phyloP scores from a whole-genome alignment of 768 basidiomycete genomes.

The Amanita pallidorosea region DNA sequence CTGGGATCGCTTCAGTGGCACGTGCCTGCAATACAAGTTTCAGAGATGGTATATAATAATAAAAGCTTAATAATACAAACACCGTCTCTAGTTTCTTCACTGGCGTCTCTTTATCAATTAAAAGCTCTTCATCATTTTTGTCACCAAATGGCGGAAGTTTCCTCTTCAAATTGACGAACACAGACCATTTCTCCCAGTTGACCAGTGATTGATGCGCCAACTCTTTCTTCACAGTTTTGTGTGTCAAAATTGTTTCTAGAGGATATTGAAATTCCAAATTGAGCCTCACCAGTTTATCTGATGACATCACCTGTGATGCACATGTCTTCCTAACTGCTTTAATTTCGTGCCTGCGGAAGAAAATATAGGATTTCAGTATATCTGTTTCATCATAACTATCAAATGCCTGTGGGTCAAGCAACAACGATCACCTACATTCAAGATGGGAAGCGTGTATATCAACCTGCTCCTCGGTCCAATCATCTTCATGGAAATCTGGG shows the following conservation, averaged over 20 bases:
- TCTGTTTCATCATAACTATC: constrained; percentile 64
- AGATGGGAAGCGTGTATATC: constrained; percentile 63
- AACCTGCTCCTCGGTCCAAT: constrained; percentile 42
- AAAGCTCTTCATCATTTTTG: constrained; percentile 61
- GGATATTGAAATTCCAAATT: constrained; percentile 66
- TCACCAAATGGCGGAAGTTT: constrained; percentile 51
- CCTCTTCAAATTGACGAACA: constrained; percentile 71
- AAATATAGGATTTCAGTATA: constrained; percentile 86
- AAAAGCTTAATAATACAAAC: constrained; percentile 14
- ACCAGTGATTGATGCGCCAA: constrained; percentile 41
- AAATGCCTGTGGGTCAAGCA: neutral
- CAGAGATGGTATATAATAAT: neutral
- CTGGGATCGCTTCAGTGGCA: constrained; percentile 41
- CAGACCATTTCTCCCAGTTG: constrained; percentile 68
- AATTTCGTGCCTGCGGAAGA: constrained; percentile 91
- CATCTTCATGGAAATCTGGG: constrained; percentile 20
- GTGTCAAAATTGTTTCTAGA: constrained; percentile 52
- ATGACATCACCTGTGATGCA: constrained; percentile 78
- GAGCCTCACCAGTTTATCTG: constrained; percentile 80
- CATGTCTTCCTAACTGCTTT: constrained; percentile 93
- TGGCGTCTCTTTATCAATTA: constrained; percentile 61
- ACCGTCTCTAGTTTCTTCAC: constrained; percentile 44
- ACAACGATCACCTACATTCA: constrained; percentile 56
- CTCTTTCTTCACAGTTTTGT: constrained; percentile 73
- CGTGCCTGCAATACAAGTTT: constrained; percentile 21